Conservation (phyloP, 2,329 filamentous ascomycete genomes). For the Epichloe sp. region DNA sequence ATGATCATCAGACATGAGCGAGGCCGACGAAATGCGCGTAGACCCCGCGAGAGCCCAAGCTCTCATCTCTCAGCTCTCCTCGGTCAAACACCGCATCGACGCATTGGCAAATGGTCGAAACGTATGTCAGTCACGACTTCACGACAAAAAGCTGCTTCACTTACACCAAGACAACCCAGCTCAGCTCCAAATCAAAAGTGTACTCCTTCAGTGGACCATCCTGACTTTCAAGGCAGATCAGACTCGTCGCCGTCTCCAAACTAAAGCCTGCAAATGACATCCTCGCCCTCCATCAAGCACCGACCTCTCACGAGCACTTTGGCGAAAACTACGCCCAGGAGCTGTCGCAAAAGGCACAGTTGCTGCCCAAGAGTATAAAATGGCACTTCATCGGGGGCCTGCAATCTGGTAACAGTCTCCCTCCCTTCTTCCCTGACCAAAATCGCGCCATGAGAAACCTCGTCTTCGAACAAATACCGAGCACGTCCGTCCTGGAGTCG, state of each 20-base stretch:
- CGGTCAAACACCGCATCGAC: conserved; percentile 45
- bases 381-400: conserved; percentile 98
- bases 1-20: conserved; percentile 25
- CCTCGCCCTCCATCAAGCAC: conserved; percentile 59
- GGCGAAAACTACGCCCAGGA: conserved; percentile 96
- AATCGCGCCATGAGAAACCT: too few relatives aligned
- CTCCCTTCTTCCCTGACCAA: too few relatives aligned
- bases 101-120: conserved; percentile 38
- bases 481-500: too few relatives aligned
- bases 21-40: conserved; percentile 43
- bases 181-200: neutral
- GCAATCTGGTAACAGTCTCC: conserved; percentile 48
- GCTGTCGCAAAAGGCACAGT: conserved; percentile 67
- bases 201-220: neutral
- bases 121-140: conserved; percentile 26
- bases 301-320: conserved; percentile 58
- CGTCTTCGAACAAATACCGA: too few relatives aligned
- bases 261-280: conserved; percentile 89
- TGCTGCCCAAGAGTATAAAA: conserved; percentile 62
- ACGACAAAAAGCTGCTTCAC: neutral
- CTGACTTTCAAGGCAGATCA: conserved; percentile 37
- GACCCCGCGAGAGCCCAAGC: conserved; percentile 46
- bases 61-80: conserved; percentile 48
- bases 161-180: neutral
- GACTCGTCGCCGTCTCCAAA: conserved; percentile 91